phyloP scores from a whole-genome alignment of 345 rosid species.

The Microthlaspi erraticum region DNA sequence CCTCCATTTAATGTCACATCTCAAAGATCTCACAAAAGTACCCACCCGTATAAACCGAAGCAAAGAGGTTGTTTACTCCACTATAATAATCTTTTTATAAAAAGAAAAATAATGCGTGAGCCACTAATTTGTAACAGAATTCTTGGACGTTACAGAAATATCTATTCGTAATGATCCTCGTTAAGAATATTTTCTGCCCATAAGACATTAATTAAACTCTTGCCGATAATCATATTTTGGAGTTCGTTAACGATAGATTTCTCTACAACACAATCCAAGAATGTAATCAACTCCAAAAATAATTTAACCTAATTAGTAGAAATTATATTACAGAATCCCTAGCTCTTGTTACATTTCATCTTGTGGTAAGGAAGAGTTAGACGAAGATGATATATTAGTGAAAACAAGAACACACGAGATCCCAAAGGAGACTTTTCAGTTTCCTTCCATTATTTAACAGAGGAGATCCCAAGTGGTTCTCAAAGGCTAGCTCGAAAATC shows the following conservation, averaged over 20 bases:
- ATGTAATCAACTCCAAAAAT: too few species aligned
- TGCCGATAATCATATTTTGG: too few species aligned
- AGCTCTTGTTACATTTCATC: neutral
- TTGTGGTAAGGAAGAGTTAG: neutral
- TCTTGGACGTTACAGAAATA: neutral
- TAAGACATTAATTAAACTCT: constrained; percentile 70
- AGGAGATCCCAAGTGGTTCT: constrained; percentile 30
- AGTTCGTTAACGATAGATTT: too few species aligned
- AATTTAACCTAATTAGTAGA: constrained; percentile 11
- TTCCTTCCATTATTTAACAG: neutral
- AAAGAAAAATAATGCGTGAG: neutral
- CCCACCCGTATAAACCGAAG: constrained; percentile 1
- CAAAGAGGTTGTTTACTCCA: constrained; percentile 15
- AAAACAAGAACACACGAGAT: neutral
- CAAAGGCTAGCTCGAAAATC: constrained; percentile 67
- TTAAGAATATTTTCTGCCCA: constrained; percentile 82
- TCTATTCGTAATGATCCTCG: constrained; percentile 93
- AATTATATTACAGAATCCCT: neutral
- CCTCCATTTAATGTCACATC: constrained; percentile 19
- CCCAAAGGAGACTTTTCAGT: neutral
- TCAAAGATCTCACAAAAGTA: constrained; percentile 11
- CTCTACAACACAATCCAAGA: too few species aligned
- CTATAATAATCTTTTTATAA: neutral
- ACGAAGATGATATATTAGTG: neutral
- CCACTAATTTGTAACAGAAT: neutral